These are phyloP conservation scores for Oxyria digyna DNA, from an alignment of 148 eudicot genomes.

Conservation along the genomic window DNA sequence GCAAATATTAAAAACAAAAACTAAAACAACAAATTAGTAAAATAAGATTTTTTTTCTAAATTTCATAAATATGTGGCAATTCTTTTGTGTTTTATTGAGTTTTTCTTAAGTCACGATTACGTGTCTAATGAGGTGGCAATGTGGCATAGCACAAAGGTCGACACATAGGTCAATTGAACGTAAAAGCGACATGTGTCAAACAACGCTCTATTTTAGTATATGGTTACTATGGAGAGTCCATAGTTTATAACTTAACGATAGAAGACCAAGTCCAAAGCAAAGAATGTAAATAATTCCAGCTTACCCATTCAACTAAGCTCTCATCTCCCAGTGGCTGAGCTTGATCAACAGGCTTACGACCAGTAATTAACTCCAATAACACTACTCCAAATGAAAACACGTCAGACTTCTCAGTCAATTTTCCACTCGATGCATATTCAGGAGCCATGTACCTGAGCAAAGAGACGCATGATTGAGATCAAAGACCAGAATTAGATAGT, in stretches of 20 bases:
- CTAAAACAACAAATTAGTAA: too few species aligned
- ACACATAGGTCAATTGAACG: too few species aligned
- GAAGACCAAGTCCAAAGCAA: neutral
- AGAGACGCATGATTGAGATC: neutral
- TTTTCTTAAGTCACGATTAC: too few species aligned
- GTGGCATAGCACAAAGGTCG: too few species aligned
- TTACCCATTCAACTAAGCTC: conserved; percentile 99
- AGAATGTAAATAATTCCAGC: conserved; percentile 11
- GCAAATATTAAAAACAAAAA: too few species aligned
- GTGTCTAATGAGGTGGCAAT: too few species aligned
- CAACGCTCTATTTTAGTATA: too few species aligned
- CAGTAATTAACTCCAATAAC: conserved; percentile 82
- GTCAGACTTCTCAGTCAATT: conserved; percentile 91
- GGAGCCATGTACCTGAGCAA: conserved; percentile 88
- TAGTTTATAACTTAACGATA: neutral
- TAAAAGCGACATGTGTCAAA: too few species aligned
- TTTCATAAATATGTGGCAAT: too few species aligned
- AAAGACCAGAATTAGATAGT: neutral
- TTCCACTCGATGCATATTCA: conserved; percentile 91
- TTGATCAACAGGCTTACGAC: conserved; percentile 86
- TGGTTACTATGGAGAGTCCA: neutral
- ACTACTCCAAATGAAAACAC: conserved; percentile 93
- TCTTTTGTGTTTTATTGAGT: too few species aligned
- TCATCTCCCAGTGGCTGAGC: conserved; percentile 82
- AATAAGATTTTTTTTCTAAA: too few species aligned